Evolutionary conservation across 495 filamentous ascomycete species (phyloP).

Genomic region (Tuber umbilicatum): DNA sequence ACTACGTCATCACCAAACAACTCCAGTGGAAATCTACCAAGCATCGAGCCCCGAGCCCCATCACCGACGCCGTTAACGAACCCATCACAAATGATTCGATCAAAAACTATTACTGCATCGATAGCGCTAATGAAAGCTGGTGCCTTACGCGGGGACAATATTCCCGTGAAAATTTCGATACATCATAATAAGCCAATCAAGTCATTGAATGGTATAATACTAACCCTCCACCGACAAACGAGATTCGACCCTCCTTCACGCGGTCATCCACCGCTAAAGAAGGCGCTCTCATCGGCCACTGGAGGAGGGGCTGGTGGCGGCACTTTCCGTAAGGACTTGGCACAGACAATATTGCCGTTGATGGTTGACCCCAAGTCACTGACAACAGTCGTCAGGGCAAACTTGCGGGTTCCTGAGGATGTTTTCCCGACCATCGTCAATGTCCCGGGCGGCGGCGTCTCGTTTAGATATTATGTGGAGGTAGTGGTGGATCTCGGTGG

Average conservation of each 20-base stretch:
- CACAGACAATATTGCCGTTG: slow-evolving; percentile 76
- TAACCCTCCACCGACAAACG: slow-evolving; percentile 86
- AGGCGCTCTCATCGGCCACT: slow-evolving; percentile 54
- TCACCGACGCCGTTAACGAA: slow-evolving; percentile 37
- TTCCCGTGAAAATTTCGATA: slow-evolving; percentile 72
- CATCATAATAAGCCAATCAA: slow-evolving; percentile 80
- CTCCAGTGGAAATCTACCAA: slow-evolving; percentile 26
- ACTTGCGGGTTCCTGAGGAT: slow-evolving; percentile 79
- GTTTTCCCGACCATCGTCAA: slow-evolving; percentile 84
- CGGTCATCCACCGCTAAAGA: slow-evolving; percentile 53
- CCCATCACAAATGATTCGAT: slow-evolving; percentile 41
- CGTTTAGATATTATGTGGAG: slow-evolving; percentile 88
- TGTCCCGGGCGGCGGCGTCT: slow-evolving; percentile 85
- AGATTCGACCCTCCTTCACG: slow-evolving; percentile 80
- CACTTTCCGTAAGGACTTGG: slow-evolving; percentile 86
- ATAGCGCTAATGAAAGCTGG: slow-evolving; percentile 75
- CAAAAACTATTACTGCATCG: slow-evolving; percentile 76
- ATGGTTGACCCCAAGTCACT: slow-evolving; percentile 77
- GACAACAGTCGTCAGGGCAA: slow-evolving; percentile 66
- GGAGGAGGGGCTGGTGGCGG: slow-evolving; percentile 73
- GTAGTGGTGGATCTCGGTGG: slow-evolving; percentile 87
- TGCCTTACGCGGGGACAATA: slow-evolving; percentile 74
- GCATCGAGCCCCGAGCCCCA: slow-evolving; percentile 19
- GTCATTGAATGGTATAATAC: slow-evolving; percentile 83
- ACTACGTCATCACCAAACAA: slow-evolving; percentile 26